Evolutionary conservation across 352 stramenopile genomes (phyloP).

Genomic region (Globisporangium spiculum): DNA sequence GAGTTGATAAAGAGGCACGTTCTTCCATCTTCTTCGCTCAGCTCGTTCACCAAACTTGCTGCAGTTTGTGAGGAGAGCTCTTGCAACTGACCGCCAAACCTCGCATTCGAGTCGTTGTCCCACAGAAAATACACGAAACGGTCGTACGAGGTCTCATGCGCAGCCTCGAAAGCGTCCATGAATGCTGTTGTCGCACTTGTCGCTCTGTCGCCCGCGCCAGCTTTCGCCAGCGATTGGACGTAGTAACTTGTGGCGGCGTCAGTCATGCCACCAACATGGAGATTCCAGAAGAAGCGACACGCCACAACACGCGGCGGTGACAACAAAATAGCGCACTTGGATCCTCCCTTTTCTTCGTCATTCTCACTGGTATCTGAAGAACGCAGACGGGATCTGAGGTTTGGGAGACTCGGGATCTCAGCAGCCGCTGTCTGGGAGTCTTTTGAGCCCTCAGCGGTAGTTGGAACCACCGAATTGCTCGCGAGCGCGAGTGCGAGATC

Average conservation of each 20-base stretch:
- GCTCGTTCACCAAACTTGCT: conserved; percentile 17
- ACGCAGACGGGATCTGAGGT: not conserved
- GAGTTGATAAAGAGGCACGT: conserved; percentile 33
- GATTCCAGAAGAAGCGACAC: conserved; percentile 54
- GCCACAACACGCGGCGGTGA: conserved; percentile 3
- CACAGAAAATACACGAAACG: conserved; percentile 59
- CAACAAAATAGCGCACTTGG: not conserved
- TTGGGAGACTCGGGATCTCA: conserved; percentile 2
- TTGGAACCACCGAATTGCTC: not conserved
- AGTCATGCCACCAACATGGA: conserved; percentile 31
- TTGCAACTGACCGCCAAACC: conserved; percentile 3
- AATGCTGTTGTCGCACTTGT: conserved; percentile 24
- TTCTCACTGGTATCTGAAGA: not conserved
- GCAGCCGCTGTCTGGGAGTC: not conserved
- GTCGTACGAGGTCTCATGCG: conserved; percentile 36
- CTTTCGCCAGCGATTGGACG: conserved; percentile 6
- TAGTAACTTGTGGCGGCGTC: not conserved
- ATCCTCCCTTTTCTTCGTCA: not conserved
- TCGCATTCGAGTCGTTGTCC: conserved; percentile 17
- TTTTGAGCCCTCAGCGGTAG: not conserved
- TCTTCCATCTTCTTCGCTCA: conserved; percentile 35
- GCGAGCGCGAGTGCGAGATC: conserved; percentile 1
- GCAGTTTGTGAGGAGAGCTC: not conserved
- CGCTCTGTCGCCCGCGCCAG: conserved; percentile 15
- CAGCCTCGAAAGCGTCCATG: conserved; percentile 33